Percentiles rank a stretch among this genome's conserved stretches.
phyloP scores from a whole-genome alignment of 768 basidiomycete species.

The Cubamyces sp. region DNA sequence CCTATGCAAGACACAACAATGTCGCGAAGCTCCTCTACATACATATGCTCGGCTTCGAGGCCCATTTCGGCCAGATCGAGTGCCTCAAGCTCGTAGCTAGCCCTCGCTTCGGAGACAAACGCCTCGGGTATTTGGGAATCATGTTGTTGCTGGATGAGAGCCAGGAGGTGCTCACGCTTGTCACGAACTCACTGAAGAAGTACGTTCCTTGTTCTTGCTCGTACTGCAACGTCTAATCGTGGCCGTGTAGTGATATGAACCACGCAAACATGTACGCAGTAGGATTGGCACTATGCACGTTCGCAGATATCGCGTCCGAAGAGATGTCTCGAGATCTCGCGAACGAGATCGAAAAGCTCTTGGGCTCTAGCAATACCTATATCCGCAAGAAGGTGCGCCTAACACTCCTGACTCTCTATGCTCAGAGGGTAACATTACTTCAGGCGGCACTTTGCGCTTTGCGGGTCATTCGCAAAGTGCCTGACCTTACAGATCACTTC shows the following conservation, averaged over 20 bases:
- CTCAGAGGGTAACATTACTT: neutral
- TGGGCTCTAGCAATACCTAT: constrained; percentile 97
- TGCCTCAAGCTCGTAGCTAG: constrained; percentile 94
- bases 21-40: constrained; percentile 98
- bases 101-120: constrained; percentile 94
- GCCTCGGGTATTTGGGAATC: constrained; percentile 94
- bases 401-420: neutral
- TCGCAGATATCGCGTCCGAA: constrained; percentile 98
- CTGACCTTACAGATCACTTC: constrained; percentile 94
- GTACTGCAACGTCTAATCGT: constrained; percentile 13
- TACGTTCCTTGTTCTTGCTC: constrained; percentile 42
- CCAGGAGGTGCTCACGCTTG: constrained; percentile 94
- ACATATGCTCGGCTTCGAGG: constrained; percentile 98
- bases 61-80: constrained; percentile 99
- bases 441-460: constrained; percentile 96
- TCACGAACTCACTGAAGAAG: constrained; percentile 99
- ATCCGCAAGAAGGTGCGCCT: constrained; percentile 92
- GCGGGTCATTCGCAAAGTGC: constrained; percentile 93
- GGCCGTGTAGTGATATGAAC: constrained; percentile 86
- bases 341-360: constrained; percentile 96
- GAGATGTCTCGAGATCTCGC: constrained; percentile 99
- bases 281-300: constrained; percentile 95
- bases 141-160: constrained; percentile 98
- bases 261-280: constrained; percentile 99
- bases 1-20: constrained; percentile 93